phyloP scores from a whole-genome alignment of 352 stramenopile genomes.

The Phytopythium aichiense region DNA sequence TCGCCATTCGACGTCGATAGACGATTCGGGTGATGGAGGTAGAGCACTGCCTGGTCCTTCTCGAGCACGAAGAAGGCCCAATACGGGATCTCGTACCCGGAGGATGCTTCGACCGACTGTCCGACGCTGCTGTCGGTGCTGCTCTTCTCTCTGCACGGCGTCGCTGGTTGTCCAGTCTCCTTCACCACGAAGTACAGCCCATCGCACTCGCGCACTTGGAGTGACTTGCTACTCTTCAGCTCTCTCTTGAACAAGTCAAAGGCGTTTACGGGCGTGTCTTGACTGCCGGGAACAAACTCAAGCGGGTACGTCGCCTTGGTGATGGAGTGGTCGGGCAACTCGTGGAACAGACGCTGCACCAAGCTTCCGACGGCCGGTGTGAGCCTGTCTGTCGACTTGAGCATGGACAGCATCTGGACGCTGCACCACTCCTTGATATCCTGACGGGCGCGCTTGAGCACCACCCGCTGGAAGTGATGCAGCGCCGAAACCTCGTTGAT shows the following conservation, averaged over 20 bases:
- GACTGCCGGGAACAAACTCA: constrained; percentile 56
- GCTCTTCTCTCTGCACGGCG: neutral
- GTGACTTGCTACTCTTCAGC: constrained; percentile 32
- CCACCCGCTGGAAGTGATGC: constrained; percentile 71
- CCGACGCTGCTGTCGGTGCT: neutral
- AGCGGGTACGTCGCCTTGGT: constrained; percentile 71
- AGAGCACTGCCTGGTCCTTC: constrained; percentile 42
- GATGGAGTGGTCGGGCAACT: constrained; percentile 49
- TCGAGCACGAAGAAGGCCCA: constrained; percentile 78
- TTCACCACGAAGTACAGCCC: constrained; percentile 72
- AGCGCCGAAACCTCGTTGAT: constrained; percentile 43
- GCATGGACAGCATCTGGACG: constrained; percentile 74
- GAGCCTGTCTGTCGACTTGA: constrained; percentile 57
- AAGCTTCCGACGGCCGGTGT: constrained; percentile 61
- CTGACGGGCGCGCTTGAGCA: constrained; percentile 57
- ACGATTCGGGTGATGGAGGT: constrained; percentile 53
- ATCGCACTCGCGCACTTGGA: constrained; percentile 53
- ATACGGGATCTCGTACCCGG: constrained; percentile 54
- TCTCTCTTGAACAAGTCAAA: constrained; percentile 65
- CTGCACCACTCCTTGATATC: constrained; percentile 86
- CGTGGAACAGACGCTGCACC: constrained; percentile 69
- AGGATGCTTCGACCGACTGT: neutral
- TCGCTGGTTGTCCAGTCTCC: constrained; percentile 1
- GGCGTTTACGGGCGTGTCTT: constrained; percentile 55
- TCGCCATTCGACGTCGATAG: constrained; percentile 12